Base-by-base conservation (phyloP, 2,329 filamentous ascomycete genomes). In the Diaporthe vexans region DNA sequence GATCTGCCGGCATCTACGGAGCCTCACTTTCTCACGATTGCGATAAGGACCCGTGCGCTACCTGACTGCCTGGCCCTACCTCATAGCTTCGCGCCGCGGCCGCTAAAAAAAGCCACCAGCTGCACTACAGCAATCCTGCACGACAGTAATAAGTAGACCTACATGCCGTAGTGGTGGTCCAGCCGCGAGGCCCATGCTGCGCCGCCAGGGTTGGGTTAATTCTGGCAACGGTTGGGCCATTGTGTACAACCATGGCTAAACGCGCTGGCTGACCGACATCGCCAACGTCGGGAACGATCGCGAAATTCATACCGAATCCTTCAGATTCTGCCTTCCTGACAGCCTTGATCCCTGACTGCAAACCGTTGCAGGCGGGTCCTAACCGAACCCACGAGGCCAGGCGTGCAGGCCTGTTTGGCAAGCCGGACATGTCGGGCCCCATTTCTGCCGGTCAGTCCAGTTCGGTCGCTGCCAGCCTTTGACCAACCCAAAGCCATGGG, bases 1-100 rank as follows among this genome's bases (percentile, higher is more conserved):
- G 19, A 51, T 29, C 52, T 72, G 52, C 73, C 75, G 76, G 73
- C 73, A 71, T 72, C 71, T 65, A 74, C 71, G 76, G 76, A 77
- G 75, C 73, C 75, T 77, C 71, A 76, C 33, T 19, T 51, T 24
- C 29, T 40, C n/a, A 67, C 40, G 56, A 69, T 71, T 70, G 69
- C 74, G 70, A 71, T 74, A 68, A 74, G 67, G 48, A 68, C 33
- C 63, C 33, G 46, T 56, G 59, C 40, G 40, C 40, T 43, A 43
- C 40, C 4, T 43, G 15, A 6, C 40, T 43, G 15, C 40, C 40
- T 43, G 13, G 1, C 29, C 19, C 11, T 24, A 54, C 29, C 52
- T 54, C 29, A 9, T 13, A 35, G 48, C 56, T 57, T 61, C n/a
- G 51, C 46, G 43, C 33, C 35, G 48, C n/a, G n/a, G 56, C 63